A percentile compares a stretch with the other conserved stretches of the same genome.
Evolutionary conservation across 2,329 filamentous ascomycete species (phyloP).

Genomic region (Aspergillus persii): DNA sequence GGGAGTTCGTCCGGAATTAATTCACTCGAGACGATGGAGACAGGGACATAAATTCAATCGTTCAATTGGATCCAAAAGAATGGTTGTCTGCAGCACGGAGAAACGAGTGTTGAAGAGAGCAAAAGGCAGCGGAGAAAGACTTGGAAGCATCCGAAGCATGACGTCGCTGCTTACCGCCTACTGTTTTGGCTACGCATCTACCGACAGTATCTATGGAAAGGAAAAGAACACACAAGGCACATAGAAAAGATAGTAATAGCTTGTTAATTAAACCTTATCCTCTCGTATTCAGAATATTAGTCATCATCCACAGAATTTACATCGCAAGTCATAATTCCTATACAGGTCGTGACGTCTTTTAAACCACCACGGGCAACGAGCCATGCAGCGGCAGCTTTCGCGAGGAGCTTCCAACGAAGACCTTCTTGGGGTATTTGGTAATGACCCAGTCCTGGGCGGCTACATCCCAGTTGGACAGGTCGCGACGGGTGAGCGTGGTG

Average conservation of each 20-base stretch:
- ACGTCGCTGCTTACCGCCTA: not conserved
- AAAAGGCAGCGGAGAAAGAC: not conserved
- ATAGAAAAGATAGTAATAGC: not conserved
- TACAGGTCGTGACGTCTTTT: constrained; percentile 5
- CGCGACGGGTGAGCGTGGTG: constrained; percentile 70
- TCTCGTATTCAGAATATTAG: not conserved
- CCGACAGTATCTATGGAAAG: not conserved
- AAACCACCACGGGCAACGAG: constrained; percentile 31
- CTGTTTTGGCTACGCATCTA: not conserved
- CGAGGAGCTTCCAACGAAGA: constrained; percentile 60
- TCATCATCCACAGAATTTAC: not conserved
- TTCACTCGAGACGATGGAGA: not conserved
- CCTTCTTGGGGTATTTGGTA: constrained; percentile 55
- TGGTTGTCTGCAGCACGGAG: not conserved
- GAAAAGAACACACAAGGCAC: not conserved
- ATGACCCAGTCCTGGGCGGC: constrained; percentile 79
- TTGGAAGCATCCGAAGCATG: not conserved
- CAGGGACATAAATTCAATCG: not conserved
- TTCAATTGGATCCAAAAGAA: not conserved
- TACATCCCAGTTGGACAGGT: constrained; percentile 84
- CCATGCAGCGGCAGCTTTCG: constrained; percentile 54
- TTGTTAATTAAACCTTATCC: not conserved
- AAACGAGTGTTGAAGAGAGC: not conserved
- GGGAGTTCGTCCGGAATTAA: not conserved
- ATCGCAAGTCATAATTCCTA: constrained; percentile 4